Conservation (phyloP, 2,329 filamentous ascomycete genomes). For the Pseudophaeomoniella oleicola region DNA sequence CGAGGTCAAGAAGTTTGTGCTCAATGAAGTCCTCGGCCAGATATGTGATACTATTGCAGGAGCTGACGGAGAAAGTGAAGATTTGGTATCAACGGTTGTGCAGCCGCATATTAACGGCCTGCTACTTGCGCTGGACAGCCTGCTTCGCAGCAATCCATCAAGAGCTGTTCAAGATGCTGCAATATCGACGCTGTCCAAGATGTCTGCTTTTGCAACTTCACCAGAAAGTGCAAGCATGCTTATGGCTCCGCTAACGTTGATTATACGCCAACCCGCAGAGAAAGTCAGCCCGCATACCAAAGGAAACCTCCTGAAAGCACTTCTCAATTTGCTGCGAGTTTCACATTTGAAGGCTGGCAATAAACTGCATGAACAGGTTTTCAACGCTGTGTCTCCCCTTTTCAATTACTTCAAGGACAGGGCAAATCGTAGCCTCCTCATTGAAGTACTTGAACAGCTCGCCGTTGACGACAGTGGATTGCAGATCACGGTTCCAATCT, state of each 20-base stretch:
- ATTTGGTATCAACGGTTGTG: slow-evolving; percentile 13
- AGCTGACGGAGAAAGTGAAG: background rate
- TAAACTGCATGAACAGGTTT: slow-evolving; percentile 50
- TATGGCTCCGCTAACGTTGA: slow-evolving; percentile 63
- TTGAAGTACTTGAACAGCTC: slow-evolving; percentile 57
- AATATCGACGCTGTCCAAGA: slow-evolving; percentile 62
- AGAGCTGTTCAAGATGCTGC: slow-evolving; percentile 66
- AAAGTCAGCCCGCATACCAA: slow-evolving; percentile 74
- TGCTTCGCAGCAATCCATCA: slow-evolving; percentile 45
- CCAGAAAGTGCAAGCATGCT: slow-evolving; percentile 55
- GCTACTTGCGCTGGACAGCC: slow-evolving; percentile 35
- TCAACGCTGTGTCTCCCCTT: slow-evolving; percentile 59
- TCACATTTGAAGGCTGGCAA: slow-evolving; percentile 5
- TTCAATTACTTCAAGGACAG: slow-evolving; percentile 86
- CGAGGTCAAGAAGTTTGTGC: slow-evolving; percentile 68
- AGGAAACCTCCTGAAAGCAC: slow-evolving; percentile 60
- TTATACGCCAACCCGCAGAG: slow-evolving; percentile 72
- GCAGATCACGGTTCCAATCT: slow-evolving; percentile 51
- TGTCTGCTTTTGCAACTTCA: slow-evolving; percentile 51
- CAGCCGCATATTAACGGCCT: slow-evolving; percentile 51
- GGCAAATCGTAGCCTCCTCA: slow-evolving; percentile 58
- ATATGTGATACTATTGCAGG: slow-evolving; percentile 40
- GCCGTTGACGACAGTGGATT: slow-evolving; percentile 49
- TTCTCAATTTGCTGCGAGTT: slow-evolving; percentile 57
- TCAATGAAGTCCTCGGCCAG: slow-evolving; percentile 58